A percentile compares a stretch with the other conserved stretches of the same genome.
These are phyloP conservation scores for Elsinoe perseae DNA, from an alignment of 2,329 filamentous ascomycete genomes.

Conservation along the genomic window DNA sequence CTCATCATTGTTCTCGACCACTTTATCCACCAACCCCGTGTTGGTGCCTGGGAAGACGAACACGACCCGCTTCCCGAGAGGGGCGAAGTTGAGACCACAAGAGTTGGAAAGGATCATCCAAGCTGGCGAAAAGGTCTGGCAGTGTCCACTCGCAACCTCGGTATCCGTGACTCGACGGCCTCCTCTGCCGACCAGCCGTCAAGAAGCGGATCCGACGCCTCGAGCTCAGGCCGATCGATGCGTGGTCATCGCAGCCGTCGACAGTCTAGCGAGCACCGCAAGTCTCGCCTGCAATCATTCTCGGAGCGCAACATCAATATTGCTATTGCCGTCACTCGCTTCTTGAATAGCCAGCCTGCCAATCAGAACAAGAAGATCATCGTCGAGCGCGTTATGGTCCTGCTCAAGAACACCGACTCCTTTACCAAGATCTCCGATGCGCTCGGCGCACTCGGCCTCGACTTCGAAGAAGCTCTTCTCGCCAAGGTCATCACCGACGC, in stretches of 20 bases:
- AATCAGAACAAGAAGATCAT: constrained; percentile 21
- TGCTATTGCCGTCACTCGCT: constrained; percentile 21
- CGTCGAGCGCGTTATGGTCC: constrained; percentile 19
- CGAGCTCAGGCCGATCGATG: not conserved
- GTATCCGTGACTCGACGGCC: constrained; percentile 10
- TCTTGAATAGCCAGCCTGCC: constrained; percentile 20
- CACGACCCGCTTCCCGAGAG: constrained; percentile 9
- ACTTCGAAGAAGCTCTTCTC: constrained; percentile 21
- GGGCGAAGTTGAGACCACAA: not conserved
- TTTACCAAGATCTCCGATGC: constrained; percentile 22
- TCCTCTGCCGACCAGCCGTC: not conserved
- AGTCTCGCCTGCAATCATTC: constrained; percentile 14
- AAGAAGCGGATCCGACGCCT: constrained; percentile 5
- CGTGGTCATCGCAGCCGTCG: not conserved
- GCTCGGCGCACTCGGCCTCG: constrained; percentile 20
- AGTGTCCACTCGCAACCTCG: constrained; percentile 13
- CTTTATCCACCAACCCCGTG: constrained; percentile 21
- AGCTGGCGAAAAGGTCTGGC: constrained; percentile 15
- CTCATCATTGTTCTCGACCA: constrained; percentile 29
- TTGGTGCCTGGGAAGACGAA: constrained; percentile 17
- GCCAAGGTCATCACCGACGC: constrained; percentile 22
- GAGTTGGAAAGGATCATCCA: constrained; percentile 1
- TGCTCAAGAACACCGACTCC: constrained; percentile 21
- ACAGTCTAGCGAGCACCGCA: constrained; percentile 6
- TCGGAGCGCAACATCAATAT: constrained; percentile 20